Percentiles rank a stretch among this genome's conserved stretches.
Evolutionary conservation across 768 basidiomycete genomes (phyloP).

Genomic region (Favolaschia claudopus): DNA sequence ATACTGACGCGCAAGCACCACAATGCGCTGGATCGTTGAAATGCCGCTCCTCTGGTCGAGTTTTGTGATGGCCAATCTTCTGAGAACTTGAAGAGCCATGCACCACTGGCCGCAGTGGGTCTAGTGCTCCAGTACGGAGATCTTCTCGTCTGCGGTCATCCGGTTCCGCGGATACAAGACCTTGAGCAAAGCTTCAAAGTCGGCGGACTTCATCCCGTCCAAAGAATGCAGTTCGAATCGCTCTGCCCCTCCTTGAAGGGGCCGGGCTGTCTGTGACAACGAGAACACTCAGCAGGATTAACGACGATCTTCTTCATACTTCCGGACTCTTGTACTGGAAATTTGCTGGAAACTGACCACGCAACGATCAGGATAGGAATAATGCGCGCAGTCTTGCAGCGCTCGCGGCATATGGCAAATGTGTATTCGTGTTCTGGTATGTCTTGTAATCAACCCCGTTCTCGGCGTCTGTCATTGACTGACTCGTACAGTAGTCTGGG

Average conservation of each 20-base stretch:
- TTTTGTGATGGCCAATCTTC: conserved; percentile 33
- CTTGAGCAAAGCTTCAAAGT: conserved; percentile 16
- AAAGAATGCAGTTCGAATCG: no score
- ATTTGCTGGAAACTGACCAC: no score
- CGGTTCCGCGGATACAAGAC: conserved; percentile 34
- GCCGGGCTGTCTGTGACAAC: no score
- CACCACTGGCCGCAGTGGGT: conserved; percentile 44
- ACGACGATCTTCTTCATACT: conserved; percentile 97
- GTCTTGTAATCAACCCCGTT: no score
- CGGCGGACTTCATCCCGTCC: not conserved
- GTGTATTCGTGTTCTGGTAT: conserved; percentile 89
- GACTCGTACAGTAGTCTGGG: conserved; percentile 65
- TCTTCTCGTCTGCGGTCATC: conserved; percentile 33
- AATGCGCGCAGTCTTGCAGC: conserved; percentile 62
- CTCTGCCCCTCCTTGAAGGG: no score
- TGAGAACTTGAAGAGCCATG: conserved; percentile 30
- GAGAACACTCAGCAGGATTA: conserved; percentile 92
- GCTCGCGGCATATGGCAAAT: conserved; percentile 75
- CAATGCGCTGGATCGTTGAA: conserved; percentile 37
- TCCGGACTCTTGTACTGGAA: conserved; percentile 93
- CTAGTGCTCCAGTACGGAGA: conserved; percentile 37
- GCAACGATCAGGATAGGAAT: conserved; percentile 63
- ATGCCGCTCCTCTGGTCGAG: conserved; percentile 25
- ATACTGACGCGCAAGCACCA: conserved; percentile 37
- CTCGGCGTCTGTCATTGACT: conserved; percentile 11